Conservation (phyloP, 2,329 filamentous ascomycete species). For the Trichoderma lentiforme region DNA sequence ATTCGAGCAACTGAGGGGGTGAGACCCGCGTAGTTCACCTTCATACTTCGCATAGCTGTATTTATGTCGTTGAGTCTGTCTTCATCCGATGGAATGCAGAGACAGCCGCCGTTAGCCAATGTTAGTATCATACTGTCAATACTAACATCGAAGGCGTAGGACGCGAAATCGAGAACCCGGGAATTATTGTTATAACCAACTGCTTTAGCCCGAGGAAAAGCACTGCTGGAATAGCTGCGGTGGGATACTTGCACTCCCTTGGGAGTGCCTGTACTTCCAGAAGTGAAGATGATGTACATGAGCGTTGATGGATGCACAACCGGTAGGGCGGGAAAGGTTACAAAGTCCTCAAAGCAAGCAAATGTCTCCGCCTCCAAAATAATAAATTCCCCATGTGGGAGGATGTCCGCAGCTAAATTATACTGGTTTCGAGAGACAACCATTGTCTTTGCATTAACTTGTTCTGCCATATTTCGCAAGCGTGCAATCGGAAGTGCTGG, state of each 20-base stretch:
- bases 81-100: slow-evolving; percentile 23
- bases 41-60: background rate
- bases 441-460: background rate
- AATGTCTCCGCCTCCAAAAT: background rate
- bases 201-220: slow-evolving; percentile 19
- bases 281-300: slow-evolving; percentile 7
- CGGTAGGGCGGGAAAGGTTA: background rate
- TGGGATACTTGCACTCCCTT: background rate
- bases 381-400: background rate
- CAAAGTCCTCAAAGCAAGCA: background rate
- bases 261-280: background rate
- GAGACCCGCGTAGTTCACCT: background rate
- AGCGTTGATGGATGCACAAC: background rate
- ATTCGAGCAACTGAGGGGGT: slow-evolving; percentile 12
- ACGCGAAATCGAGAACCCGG: slow-evolving; percentile 1
- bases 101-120: slow-evolving; percentile 16
- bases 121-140: slow-evolving; percentile 20
- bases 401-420: background rate
- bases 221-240: slow-evolving; percentile 19
- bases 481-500: slow-evolving; percentile 19
- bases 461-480: background rate
- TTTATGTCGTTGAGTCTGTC: background rate
- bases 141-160: slow-evolving; percentile 22
- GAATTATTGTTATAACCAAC: background rate
- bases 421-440: background rate